Conservation (phyloP, 2,329 filamentous ascomycete species). For the Dactylonectria macrodidyma region DNA sequence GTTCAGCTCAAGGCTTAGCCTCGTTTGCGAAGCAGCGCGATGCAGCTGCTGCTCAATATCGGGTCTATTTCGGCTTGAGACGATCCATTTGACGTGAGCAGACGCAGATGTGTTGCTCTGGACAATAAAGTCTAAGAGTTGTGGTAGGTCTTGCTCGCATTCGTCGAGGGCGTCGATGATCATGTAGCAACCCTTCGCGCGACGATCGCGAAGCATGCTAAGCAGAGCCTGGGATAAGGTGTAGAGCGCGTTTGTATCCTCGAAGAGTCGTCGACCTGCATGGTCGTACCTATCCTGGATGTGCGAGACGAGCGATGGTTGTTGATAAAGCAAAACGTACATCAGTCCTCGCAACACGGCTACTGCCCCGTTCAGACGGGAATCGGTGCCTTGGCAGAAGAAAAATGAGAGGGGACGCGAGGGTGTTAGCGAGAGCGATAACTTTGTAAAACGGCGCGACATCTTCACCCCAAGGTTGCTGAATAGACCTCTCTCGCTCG, state of each 20-base stretch:
- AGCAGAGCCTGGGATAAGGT: neutral
- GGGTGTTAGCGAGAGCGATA: no score
- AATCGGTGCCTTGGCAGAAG: no score
- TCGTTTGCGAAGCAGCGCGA: neutral
- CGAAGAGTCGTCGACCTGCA: neutral
- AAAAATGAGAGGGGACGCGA: no score
- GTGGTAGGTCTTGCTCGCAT: neutral
- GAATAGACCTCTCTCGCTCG: no score
- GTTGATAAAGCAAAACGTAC: neutral
- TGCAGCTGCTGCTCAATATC: neutral
- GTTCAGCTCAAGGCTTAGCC: constrained; percentile 4
- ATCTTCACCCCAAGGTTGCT: neutral
- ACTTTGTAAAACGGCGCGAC: neutral
- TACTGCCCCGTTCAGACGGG: no score
- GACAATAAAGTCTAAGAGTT: neutral
- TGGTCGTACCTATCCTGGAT: neutral
- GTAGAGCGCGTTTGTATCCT: neutral
- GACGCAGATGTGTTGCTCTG: neutral
- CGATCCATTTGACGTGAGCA: neutral
- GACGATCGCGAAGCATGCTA: neutral
- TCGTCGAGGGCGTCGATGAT: neutral
- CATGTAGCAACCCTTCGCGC: neutral
- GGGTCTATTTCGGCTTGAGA: neutral
- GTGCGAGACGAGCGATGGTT: neutral
- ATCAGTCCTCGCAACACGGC: neutral